Evolutionary conservation across 768 basidiomycete species (phyloP), one percentile per base, ranked within the genome.

Genomic region (Daedaleopsis sinensis): DNA sequence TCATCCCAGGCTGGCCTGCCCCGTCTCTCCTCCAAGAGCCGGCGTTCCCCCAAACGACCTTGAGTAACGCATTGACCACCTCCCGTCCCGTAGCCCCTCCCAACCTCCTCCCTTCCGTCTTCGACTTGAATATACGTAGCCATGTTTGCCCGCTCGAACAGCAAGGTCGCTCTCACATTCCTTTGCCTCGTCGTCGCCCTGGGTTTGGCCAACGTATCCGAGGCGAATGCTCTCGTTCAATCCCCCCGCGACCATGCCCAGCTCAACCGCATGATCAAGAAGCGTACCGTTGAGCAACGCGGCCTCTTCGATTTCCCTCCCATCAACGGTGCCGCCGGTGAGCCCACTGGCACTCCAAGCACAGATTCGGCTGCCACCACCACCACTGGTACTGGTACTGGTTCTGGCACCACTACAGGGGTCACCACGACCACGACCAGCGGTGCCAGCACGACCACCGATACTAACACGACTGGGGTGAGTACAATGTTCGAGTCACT

Each of bases 201-300:
- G 71, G 76, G 80, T 59, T 68, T 84, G 68, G 71, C 72, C 55
- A 68, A 80, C 65, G 73, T 79, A 63, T 76, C 80, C 48, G 77
- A 83, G 58, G 83, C 83, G 69, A 75, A 80, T 78, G 61, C 74
- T 77, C 63, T 75, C 73, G 35, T 57, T 65, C 68, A 65, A 62
- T 74, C 74, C 38, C 85, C 79, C 53, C 84, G 84, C 65, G 82
- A 82, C 73, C 86, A 89, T 74, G 78, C 67, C 53, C 77, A 77
- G 68, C 74, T 86, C 68, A 84, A 85, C 68, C 88, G 90, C 68
- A 74, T 93, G 72, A 71, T 92, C 66, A 89, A 80, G 77, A 91
- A 89, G 71, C 88, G 90, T 39, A 70, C 53, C 44, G 1, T 46
- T 60, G 71, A 57, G 27, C 59, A 55, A 52, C 35, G 36, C 50